These are phyloP conservation scores for Plectosphaerella sp. DNA, from an alignment of 2,329 filamentous ascomycete species.

Conservation along the genomic window DNA sequence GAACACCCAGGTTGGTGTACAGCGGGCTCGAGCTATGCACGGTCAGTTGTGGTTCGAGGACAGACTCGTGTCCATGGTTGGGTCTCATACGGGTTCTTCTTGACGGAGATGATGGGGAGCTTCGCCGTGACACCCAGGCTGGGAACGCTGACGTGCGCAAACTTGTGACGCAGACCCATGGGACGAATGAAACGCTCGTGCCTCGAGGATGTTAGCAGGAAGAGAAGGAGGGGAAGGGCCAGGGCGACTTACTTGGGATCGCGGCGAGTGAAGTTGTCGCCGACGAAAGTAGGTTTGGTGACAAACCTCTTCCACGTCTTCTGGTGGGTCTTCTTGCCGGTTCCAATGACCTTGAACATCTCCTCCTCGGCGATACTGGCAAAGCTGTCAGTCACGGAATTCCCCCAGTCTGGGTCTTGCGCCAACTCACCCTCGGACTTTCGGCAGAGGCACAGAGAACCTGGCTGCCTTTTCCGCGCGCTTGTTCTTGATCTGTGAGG, in stretches of 20 bases:
- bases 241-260: slow-evolving; percentile 59
- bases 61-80: neutral
- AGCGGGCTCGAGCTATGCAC: slow-evolving; percentile 49
- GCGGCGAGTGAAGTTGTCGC: slow-evolving; percentile 80
- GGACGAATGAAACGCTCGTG: slow-evolving; percentile 46
- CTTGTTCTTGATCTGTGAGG: slow-evolving; percentile 92
- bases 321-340: slow-evolving; percentile 89
- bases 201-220: slow-evolving; percentile 18
- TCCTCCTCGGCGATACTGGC: slow-evolving; percentile 82
- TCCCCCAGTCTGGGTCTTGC: neutral
- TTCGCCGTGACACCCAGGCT: slow-evolving; percentile 85
- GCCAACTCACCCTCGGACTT: slow-evolving; percentile 60
- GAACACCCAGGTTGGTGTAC: slow-evolving; percentile 87
- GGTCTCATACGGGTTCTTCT: slow-evolving; percentile 19
- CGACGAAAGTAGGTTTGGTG: slow-evolving; percentile 85
- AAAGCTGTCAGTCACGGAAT: neutral
- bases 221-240: too few species aligned
- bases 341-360: slow-evolving; percentile 96
- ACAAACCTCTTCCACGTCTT: slow-evolving; percentile 70
- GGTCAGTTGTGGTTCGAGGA: slow-evolving; percentile 55
- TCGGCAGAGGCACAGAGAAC: slow-evolving; percentile 87
- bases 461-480: slow-evolving; percentile 84
- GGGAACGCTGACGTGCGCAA: slow-evolving; percentile 60
- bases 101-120: slow-evolving; percentile 66
- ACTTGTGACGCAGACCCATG: slow-evolving; percentile 42